Evolutionary conservation across 345 rosid genomes (phyloP).

Genomic region (Gossypium sturtianum): DNA sequence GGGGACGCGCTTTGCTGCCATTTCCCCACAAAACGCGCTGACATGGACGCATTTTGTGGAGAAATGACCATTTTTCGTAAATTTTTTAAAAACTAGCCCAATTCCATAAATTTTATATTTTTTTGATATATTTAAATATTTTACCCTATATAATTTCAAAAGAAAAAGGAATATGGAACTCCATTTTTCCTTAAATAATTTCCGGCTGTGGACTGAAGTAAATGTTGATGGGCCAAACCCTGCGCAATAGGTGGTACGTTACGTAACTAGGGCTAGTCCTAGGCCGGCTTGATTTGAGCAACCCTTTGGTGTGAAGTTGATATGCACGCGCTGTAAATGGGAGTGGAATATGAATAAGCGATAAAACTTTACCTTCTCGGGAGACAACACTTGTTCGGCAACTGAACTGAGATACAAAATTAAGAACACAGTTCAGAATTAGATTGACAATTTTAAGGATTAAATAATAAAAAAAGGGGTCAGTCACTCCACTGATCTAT

Average conservation of each 20-base stretch:
- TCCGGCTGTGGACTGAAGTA: no score
- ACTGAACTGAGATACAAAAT: not conserved
- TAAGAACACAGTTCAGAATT: not conserved
- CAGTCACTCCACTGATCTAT: not conserved
- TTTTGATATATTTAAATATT: no score
- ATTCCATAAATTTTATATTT: no score
- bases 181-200: no score
- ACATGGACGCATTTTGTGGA: no score
- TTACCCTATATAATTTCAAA: no score
- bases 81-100: no score
- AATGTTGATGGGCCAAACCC: not conserved
- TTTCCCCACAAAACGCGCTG: no score
- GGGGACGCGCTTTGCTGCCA: no score
- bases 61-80: no score
- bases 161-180: no score
- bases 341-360: not conserved
- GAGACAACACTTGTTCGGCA: not conserved
- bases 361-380: not conserved
- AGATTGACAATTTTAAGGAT: not conserved
- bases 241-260: not conserved
- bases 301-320: not conserved
- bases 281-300: not conserved
- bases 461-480: not conserved
- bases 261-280: not conserved
- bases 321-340: constrained; percentile 3